Base-by-base conservation (phyloP, 208 protist genomes). In the Sergeia podlipaevii region DNA sequence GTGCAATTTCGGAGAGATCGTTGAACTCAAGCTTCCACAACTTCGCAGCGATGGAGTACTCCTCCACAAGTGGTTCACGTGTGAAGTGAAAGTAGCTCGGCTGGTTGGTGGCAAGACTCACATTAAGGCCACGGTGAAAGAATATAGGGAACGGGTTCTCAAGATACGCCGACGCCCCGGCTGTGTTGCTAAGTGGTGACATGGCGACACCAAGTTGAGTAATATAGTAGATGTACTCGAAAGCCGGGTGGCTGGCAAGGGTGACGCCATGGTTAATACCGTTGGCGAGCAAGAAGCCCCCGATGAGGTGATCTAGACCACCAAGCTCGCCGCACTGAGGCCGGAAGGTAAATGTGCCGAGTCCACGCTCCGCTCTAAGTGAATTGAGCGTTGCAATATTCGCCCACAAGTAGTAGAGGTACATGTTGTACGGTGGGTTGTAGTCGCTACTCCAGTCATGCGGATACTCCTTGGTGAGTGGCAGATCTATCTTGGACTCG, bases 161-260 rank as follows among this genome's bases (percentile, higher is more conserved):
- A 26, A 97, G 57, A 60, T 98, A 99, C 11, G 88, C 77, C 0
- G 98, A 85, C 66, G 99, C 98, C 15, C 96, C 81, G 17, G 89
- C 80, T 52, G 99, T 99, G 76, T 99, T 99, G 82, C 90, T 98
- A n/a, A 99, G 74, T 18, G 98, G 98, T 38, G 96, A 99, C 84
- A 99, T 95, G 26, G 97, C 87, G 10, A 99, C 76, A 37, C 97
- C 96, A 30, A 98, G 74, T 74, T 99, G 98, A 0, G 81, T 83
- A 7, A 99, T 75, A 73, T 99, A 99, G 76, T 97, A 93, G 44
- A 99, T 83, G 77, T 99, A 99, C 86, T 99, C 89, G 26, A 99
- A 68, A 20, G 95, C 91, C 0, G 98, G 96, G 46, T 88, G 68
- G 41, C 97, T 89, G 37, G 80, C 74, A 2, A 99, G 82, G 10